Percentiles rank a stretch among this genome's conserved stretches.
Conservation (phyloP, 2,329 filamentous ascomycete species). For the Penicillium brasilianum region DNA sequence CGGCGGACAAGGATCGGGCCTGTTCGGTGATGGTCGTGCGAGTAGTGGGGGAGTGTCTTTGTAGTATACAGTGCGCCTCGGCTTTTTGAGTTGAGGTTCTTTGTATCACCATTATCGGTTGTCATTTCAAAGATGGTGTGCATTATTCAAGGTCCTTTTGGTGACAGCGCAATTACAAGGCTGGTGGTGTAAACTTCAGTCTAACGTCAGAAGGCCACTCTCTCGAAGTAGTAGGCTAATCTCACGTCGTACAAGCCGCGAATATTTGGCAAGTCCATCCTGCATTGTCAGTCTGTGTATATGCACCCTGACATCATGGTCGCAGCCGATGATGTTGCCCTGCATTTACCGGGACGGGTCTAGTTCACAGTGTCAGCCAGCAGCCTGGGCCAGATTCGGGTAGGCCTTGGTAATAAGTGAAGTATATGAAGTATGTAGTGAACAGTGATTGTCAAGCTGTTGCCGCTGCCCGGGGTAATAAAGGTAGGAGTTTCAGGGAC, state of each 20-base stretch:
- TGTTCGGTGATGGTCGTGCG: slow-evolving; percentile 1
- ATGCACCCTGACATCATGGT: slow-evolving; percentile 32
- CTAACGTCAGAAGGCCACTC: background rate
- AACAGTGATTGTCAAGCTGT: background rate
- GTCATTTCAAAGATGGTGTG: background rate
- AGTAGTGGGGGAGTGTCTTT: background rate
- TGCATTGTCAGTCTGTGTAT: background rate
- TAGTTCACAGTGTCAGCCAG: background rate
- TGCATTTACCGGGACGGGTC: slow-evolving; percentile 9
- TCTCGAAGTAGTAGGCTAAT: background rate
- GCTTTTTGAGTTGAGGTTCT: background rate
- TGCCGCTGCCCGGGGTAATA: background rate
- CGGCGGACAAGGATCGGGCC: background rate
- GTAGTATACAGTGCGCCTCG: background rate
- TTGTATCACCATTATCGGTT: background rate
- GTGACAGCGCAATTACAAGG: background rate
- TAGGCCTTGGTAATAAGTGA: background rate
- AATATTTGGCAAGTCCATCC: background rate
- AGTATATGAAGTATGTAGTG: background rate
- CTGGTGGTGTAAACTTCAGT: background rate
- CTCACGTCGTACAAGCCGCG: background rate
- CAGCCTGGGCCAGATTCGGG: slow-evolving; percentile 1
- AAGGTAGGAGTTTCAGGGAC: background rate
- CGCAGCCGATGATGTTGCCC: slow-evolving; percentile 14
- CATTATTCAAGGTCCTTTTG: background rate